Conservation (phyloP, 306 rosid genomes). For the Sechiopsis laciniata region DNA sequence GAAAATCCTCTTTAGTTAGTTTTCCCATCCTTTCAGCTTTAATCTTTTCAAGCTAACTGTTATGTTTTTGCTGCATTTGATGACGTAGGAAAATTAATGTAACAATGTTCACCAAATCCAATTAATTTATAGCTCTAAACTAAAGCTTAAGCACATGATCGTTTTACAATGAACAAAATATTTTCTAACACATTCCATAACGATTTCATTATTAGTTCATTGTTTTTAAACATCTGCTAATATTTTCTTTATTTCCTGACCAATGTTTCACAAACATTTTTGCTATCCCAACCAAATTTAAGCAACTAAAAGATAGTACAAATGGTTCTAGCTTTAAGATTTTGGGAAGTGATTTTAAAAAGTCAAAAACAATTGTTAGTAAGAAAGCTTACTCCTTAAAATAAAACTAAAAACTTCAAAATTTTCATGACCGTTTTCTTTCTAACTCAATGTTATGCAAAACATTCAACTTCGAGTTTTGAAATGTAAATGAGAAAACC, state of each 20-base stretch:
- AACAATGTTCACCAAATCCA: background rate
- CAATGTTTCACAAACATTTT: background rate
- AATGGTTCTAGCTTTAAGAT: background rate
- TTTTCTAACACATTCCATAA: background rate
- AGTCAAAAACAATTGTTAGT: background rate
- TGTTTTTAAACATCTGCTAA: background rate
- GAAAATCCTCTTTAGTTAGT: slow-evolving; percentile 7
- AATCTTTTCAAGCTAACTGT: slow-evolving; percentile 1
- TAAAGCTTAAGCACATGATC: background rate
- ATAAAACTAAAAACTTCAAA: background rate
- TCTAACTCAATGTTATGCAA: slow-evolving; percentile 7
- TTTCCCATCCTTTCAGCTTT: background rate
- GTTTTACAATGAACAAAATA: background rate
- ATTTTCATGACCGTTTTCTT: background rate
- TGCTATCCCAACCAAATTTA: background rate
- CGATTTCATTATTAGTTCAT: background rate
- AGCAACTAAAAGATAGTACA: background rate
- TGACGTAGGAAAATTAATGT: background rate
- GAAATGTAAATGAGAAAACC: slow-evolving; percentile 34
- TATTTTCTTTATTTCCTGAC: too few species aligned
- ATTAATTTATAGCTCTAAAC: background rate
- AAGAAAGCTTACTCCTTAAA: background rate
- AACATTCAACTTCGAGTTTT: background rate
- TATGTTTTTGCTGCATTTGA: background rate
- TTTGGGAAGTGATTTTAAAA: background rate